Conservation (phyloP, 164 flowering plant genomes). For the Magnolia officinalis region DNA sequence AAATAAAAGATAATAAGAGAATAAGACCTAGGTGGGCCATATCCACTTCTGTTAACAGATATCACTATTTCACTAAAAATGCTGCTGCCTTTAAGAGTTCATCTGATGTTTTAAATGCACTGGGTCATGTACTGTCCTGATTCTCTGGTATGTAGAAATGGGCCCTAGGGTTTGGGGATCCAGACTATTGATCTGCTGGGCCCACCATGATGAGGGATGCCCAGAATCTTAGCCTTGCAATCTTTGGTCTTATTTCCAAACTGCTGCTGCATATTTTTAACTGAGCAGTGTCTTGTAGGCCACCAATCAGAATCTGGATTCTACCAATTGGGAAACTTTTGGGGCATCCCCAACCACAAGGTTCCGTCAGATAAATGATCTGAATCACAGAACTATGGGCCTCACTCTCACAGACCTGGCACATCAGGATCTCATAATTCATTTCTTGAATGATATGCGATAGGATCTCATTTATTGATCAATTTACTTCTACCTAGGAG, state of each 20-base stretch:
- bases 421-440: neutral
- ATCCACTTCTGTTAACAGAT: too few relatives aligned
- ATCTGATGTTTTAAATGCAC: neutral
- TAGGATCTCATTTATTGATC: neutral
- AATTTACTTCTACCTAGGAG: constrained; percentile 32
- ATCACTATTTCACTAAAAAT: too few relatives aligned
- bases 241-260: neutral
- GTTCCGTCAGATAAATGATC: neutral
- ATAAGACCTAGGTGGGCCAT: too few relatives aligned
- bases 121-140: neutral
- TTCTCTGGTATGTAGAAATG: neutral
- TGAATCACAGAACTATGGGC: neutral
- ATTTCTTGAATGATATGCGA: neutral
- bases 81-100: neutral
- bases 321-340: neutral
- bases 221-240: neutral
- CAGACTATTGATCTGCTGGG: neutral
- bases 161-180: neutral
- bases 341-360: neutral
- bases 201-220: neutral
- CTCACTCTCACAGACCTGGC: neutral
- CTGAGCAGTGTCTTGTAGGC: neutral
- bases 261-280: neutral
- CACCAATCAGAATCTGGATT: neutral
- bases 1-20: too few relatives aligned